Percentiles rank a stretch among this genome's conserved stretches.
These are phyloP conservation scores for Ballota nigra DNA, from an alignment of 257 asterid genomes.

Conservation along the genomic window DNA sequence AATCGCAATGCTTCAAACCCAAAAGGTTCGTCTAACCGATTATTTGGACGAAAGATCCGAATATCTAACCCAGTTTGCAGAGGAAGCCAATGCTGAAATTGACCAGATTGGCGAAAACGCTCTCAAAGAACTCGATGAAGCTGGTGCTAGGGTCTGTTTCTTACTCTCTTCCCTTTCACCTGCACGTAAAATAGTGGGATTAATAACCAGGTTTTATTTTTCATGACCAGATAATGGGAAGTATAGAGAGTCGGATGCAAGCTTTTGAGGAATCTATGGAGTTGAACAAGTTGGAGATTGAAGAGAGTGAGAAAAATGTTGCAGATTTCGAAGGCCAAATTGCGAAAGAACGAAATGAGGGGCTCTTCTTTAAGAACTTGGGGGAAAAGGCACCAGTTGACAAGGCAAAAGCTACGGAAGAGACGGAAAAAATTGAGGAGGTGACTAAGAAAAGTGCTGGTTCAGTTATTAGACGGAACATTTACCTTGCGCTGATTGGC, in stretches of 20 bases:
- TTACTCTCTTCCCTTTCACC: constrained; percentile 1
- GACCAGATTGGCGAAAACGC: constrained; percentile 90
- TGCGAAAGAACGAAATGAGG: constrained; percentile 70
- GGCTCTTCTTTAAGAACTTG: constrained; percentile 78
- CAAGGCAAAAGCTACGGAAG: constrained; percentile 57
- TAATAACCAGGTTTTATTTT: constrained; percentile 20
- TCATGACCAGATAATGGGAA: constrained; percentile 78
- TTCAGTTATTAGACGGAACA: constrained; percentile 57
- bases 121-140: constrained; percentile 77
- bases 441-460: constrained; percentile 57
- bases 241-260: constrained; percentile 78
- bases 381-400: constrained; percentile 49
- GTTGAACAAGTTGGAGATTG: constrained; percentile 64
- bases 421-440: constrained; percentile 55
- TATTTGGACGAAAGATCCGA: constrained; percentile 81
- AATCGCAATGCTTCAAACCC: constrained; percentile 84
- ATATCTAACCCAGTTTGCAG: constrained; percentile 74
- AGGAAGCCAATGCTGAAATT: constrained; percentile 84
- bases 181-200: background rate
- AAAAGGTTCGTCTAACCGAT: constrained; percentile 75
- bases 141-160: constrained; percentile 64
- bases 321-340: constrained; percentile 59
- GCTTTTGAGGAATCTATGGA: constrained; percentile 79
- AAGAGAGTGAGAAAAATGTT: constrained; percentile 57
- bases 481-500: constrained; percentile 67